Base-by-base conservation (phyloP, 2,329 filamentous ascomycete genomes). In the Tricladium varicosporioides region DNA sequence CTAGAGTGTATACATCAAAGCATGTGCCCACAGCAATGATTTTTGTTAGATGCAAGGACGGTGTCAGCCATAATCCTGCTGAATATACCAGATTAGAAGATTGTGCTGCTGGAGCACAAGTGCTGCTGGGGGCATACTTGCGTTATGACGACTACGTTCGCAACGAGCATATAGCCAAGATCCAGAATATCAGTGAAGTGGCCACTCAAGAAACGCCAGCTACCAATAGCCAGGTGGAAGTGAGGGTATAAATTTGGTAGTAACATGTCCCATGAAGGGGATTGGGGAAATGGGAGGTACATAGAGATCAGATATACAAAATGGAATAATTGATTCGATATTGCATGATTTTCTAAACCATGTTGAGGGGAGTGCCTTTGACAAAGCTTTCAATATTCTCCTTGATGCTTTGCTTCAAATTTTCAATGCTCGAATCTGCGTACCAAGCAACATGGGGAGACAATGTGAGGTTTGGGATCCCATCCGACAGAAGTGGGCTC, bases 391-490 rank as follows among this genome's bases (percentile, higher is more conserved):
- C 77, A 5, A 80, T 67, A 11, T 76, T 80, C 40, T 71, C 67
- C 63, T 76, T 78, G 45, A 78, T 56, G 14, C 75, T 72, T 22
- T 67, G 65, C 7, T 72, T 70, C 19, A 79, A 72, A 40, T 76
- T 79, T 31, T 71, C 66, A 48, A 76, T 68, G 1, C 78, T 81
- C 55, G 68, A 72, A 40, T 76, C 70, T 0, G 77, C 73, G 56
- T 75, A 75, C 79, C 79, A 82, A 1, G 80, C 79, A 32, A 80
- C 59, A 66, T 82, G 79, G 27, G 78, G 78, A 31, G 73, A 78
- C 33, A 79, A 61, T 0, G 78, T 76, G 58, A 82, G 66, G 58
- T 81, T 80, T 18, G 49, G 70, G 58, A 82, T 66, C n/a, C 50
- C 48, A 15, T 18, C 43, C 2, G 31, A 51, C n/a, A 46, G 31